These are phyloP conservation scores for Sequoia sempervirens DNA, from an alignment of 75 land plant genomes.

Conservation along the genomic window DNA sequence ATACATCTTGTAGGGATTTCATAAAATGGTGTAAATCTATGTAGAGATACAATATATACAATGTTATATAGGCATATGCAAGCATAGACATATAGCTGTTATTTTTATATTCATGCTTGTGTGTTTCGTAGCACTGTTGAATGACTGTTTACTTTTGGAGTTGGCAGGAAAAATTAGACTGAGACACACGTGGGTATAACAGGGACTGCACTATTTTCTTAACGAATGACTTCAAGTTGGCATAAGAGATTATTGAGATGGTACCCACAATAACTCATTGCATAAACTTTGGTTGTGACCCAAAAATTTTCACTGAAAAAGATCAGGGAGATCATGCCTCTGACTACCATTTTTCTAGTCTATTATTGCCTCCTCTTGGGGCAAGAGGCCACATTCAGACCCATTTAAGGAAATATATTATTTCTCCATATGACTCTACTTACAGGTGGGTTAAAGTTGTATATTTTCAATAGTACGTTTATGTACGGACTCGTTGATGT, in stretches of 20 bases:
- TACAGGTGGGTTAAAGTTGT: conserved; percentile 38
- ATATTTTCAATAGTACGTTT: background rate
- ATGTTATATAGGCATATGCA: background rate
- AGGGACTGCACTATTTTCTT: conserved; percentile 1
- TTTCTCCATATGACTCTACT: conserved; percentile 46
- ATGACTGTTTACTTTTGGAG: background rate
- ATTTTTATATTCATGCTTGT: background rate
- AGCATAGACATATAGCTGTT: background rate
- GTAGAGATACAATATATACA: background rate
- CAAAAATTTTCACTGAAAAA: background rate
- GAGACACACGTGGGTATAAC: background rate
- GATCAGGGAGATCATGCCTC: background rate
- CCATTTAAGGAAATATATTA: conserved; percentile 30
- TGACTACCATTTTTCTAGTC: conserved; percentile 30
- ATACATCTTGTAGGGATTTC: background rate
- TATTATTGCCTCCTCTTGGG: conserved; percentile 65
- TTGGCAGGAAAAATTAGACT: background rate
- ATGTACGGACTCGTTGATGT: background rate
- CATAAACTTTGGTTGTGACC: background rate
- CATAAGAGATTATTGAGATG: conserved; percentile 1
- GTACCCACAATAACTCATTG: conserved; percentile 5
- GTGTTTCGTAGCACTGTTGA: background rate
- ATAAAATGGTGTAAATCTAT: background rate
- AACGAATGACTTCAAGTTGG: conserved; percentile 6
- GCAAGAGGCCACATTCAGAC: conserved; percentile 28